Evolutionary conservation across 768 basidiomycete genomes (phyloP).

Genomic region (Naganishia randhawae): DNA sequence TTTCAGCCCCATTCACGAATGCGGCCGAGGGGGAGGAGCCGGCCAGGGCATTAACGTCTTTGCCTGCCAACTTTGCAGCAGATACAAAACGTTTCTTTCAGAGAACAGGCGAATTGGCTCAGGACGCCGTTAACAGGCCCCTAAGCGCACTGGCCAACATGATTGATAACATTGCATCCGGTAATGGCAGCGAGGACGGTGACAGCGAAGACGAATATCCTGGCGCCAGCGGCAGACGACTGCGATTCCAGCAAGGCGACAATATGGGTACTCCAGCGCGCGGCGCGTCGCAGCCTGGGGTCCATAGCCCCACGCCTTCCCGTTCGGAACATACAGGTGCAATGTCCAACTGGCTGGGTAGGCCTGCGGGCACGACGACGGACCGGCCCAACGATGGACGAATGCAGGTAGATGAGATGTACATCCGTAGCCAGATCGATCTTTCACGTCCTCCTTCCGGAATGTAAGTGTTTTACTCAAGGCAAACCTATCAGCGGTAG

Average conservation of each 20-base stretch:
- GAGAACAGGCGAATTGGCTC: constrained; percentile 69
- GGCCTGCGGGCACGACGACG: background rate
- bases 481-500: background rate
- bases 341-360: background rate
- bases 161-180: constrained; percentile 65
- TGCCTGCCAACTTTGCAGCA: constrained; percentile 57
- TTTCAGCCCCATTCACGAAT: constrained; percentile 30
- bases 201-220: constrained; percentile 61
- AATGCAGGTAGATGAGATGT: constrained; percentile 27
- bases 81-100: constrained; percentile 80
- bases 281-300: background rate
- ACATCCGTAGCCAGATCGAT: constrained; percentile 24
- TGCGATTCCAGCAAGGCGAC: background rate
- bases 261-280: background rate
- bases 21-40: constrained; percentile 70
- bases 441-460: constrained; percentile 24
- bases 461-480: constrained; percentile 21
- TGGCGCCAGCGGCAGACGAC: background rate
- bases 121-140: constrained; percentile 73
- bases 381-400: constrained; percentile 19
- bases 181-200: constrained; percentile 69
- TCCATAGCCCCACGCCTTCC: constrained; percentile 1
- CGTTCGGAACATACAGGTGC: background rate
- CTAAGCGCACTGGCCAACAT: constrained; percentile 84
- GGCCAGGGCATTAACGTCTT: constrained; percentile 69